Percentiles rank a stretch among this genome's conserved stretches.
Conservation (phyloP, 805 yeast species). For the Monosporozyma solicola region DNA sequence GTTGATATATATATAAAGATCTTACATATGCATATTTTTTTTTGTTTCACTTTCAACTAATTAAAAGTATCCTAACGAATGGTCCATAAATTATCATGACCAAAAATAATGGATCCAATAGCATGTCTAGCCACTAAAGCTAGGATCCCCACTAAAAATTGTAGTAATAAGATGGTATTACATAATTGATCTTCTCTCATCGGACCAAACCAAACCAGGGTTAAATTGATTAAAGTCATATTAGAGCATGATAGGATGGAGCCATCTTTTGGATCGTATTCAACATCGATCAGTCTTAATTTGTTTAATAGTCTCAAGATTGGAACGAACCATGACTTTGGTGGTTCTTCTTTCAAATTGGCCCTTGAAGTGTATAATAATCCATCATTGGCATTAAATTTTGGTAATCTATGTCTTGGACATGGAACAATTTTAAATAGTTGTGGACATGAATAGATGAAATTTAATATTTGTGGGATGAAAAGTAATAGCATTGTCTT, state of each 20-base stretch:
- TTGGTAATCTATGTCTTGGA: slow-evolving; percentile 91
- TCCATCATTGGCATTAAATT: slow-evolving; percentile 57
- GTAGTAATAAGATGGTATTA: slow-evolving; percentile 46
- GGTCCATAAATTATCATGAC: slow-evolving; percentile 67
- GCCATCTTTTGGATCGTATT: slow-evolving; percentile 26
- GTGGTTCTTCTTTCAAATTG: slow-evolving; percentile 30
- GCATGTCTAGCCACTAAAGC: slow-evolving; percentile 73
- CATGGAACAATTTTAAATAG: slow-evolving; percentile 79
- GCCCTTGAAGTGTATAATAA: slow-evolving; percentile 66
- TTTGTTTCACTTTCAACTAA: neutral
- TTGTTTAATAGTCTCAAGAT: slow-evolving; percentile 38
- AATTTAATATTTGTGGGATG: slow-evolving; percentile 86
- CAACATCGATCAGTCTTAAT: slow-evolving; percentile 40
- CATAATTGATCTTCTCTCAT: slow-evolving; percentile 76
- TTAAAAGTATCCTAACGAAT: slow-evolving; percentile 1
- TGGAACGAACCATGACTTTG: slow-evolving; percentile 28
- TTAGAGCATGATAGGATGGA: slow-evolving; percentile 49
- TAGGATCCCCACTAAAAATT: slow-evolving; percentile 53
- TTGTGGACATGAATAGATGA: slow-evolving; percentile 88
- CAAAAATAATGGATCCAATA: slow-evolving; percentile 78
- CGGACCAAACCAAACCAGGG: slow-evolving; percentile 84
- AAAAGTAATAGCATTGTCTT: slow-evolving; percentile 82
- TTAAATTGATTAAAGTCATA: slow-evolving; percentile 78
- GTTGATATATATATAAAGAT: neutral
- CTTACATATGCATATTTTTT: neutral